Conservation (phyloP, 441 rosid species). For the Lepidium campestre region DNA sequence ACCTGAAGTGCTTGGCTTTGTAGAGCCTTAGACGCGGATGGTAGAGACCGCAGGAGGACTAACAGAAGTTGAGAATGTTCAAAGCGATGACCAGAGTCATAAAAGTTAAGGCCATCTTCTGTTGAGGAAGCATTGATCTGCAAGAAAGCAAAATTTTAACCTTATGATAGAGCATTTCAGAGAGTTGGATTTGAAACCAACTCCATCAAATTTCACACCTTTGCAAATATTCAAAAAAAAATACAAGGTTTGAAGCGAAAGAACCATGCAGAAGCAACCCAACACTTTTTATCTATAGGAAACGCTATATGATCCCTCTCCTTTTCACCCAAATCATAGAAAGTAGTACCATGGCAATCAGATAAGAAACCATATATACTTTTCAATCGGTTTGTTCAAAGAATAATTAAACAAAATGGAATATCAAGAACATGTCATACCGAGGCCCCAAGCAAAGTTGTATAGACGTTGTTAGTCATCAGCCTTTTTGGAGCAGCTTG, state of each 20-base stretch:
- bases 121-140: constrained; percentile 98
- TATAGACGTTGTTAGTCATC: constrained; percentile 79
- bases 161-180: background rate
- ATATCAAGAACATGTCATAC: constrained; percentile 37
- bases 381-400: background rate
- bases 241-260: constrained; percentile 1
- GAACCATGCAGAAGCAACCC: background rate
- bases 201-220: constrained; percentile 10
- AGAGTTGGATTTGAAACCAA: background rate
- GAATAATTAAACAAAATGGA: background rate
- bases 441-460: constrained; percentile 93
- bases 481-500: constrained; percentile 94
- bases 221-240: background rate
- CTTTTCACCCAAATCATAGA: constrained; percentile 7
- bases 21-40: constrained; percentile 71
- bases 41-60: constrained; percentile 89
- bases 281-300: background rate
- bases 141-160: constrained; percentile 16
- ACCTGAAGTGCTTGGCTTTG: constrained; percentile 98
- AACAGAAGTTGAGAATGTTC: constrained; percentile 89
- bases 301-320: constrained; percentile 5
- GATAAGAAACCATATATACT: constrained; percentile 3
- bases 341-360: constrained; percentile 7
- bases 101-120: constrained; percentile 88
- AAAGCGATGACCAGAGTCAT: constrained; percentile 94